Conservation (phyloP, 2,329 filamentous ascomycete species). For the Paecilomyces dactylethromorphus region DNA sequence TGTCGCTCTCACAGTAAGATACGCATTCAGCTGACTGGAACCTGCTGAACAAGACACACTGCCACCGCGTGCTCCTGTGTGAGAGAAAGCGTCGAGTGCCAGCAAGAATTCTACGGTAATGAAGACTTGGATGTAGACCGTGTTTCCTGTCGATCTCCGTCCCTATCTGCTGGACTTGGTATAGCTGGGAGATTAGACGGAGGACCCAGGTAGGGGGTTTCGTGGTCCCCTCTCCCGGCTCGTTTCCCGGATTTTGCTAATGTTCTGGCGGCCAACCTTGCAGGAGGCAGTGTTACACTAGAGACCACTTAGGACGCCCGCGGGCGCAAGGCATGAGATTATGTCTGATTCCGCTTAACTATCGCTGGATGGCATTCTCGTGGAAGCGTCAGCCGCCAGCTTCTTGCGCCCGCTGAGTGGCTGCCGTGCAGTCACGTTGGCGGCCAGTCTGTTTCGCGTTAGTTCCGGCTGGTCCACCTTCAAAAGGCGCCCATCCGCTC, state of each 20-base stretch:
- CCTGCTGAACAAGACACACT: not conserved
- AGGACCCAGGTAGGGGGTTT: not conserved
- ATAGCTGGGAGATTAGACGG: not conserved
- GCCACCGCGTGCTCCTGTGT: not conserved
- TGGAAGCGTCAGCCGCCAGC: not conserved
- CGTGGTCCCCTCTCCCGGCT: not conserved
- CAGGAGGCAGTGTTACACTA: not conserved
- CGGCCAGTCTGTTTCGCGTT: constrained; percentile 30
- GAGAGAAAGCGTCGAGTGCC: not conserved
- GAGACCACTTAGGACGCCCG: not conserved
- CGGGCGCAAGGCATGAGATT: too few relatives aligned
- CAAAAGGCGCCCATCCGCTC: constrained; percentile 25
- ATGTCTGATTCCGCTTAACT: not conserved
- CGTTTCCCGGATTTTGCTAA: not conserved
- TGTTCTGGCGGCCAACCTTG: not conserved
- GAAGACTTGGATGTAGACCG: not conserved
- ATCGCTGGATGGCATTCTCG: too few relatives aligned
- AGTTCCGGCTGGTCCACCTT: constrained; percentile 31
- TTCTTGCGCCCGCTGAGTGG: not conserved
- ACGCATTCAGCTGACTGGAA: not conserved
- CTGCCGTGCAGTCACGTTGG: constrained; percentile 28
- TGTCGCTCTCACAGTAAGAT: not conserved
- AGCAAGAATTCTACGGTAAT: not conserved
- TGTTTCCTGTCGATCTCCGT: not conserved
- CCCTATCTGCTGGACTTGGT: not conserved